phyloP scores from a whole-genome alignment of 1,284 basidiomycete genomes.

The Flammula alnicola region DNA sequence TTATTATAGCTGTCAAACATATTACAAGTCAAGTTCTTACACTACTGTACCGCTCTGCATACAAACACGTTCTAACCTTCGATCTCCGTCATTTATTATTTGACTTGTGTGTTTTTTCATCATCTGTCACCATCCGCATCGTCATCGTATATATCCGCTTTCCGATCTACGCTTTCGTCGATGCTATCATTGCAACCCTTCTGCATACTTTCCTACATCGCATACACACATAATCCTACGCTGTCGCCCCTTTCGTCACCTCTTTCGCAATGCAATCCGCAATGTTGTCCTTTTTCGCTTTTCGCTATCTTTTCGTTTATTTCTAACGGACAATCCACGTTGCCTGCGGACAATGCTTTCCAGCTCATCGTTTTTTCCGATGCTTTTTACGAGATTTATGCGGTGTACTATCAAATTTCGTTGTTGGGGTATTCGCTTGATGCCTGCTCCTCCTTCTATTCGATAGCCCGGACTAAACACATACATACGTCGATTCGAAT shows the following conservation, averaged over 20 bases:
- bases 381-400: too few relatives aligned
- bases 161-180: conserved; percentile 24
- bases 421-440: conserved; percentile 8
- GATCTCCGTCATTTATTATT: conserved; percentile 36
- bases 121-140: conserved; percentile 16
- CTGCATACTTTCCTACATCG: conserved; percentile 6
- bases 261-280: too few relatives aligned
- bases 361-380: background rate
- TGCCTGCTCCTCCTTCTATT: conserved; percentile 6
- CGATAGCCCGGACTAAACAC: conserved; percentile 9
- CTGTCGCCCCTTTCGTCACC: too few relatives aligned
- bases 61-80: conserved; percentile 15
- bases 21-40: conserved; percentile 13
- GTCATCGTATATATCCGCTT: conserved; percentile 25
- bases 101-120: conserved; percentile 32
- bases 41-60: conserved; percentile 22
- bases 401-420: too few relatives aligned
- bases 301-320: too few relatives aligned
- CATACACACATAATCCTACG: conserved; percentile 8
- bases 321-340: conserved; percentile 8
- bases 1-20: conserved; percentile 21
- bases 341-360: conserved; percentile 4
- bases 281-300: too few relatives aligned
- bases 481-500: background rate
- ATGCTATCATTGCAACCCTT: conserved; percentile 18